Evolutionary conservation across 2,329 filamentous ascomycete genomes (phyloP).

Genomic region (Colletotrichum lindemuthianum): DNA sequence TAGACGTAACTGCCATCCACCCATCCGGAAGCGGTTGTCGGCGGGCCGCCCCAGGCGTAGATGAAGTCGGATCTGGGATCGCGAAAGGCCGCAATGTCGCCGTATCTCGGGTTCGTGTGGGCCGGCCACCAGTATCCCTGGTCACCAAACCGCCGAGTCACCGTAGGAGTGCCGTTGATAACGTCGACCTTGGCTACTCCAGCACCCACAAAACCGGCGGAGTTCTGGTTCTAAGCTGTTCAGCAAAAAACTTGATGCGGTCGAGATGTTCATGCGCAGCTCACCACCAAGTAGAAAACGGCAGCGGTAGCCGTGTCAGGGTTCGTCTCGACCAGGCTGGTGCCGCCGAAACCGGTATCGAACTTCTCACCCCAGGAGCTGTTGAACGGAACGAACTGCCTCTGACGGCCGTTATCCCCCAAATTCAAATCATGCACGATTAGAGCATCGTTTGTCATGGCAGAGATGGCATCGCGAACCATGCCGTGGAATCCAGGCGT

Average conservation of each 20-base stretch:
- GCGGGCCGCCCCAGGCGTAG: constrained; percentile 51
- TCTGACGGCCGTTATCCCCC: constrained; percentile 46
- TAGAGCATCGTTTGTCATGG: constrained; percentile 47
- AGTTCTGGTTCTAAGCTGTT: constrained; percentile 40
- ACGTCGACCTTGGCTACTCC: constrained; percentile 49
- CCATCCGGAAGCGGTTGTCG: constrained; percentile 42
- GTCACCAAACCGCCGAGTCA: constrained; percentile 46
- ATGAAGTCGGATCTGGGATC: constrained; percentile 51
- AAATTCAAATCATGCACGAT: constrained; percentile 49
- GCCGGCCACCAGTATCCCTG: constrained; percentile 51
- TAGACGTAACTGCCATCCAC: constrained; percentile 46
- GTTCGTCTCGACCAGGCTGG: constrained; percentile 50
- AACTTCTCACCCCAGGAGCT: constrained; percentile 49
- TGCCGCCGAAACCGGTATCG: constrained; percentile 50
- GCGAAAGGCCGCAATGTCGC: constrained; percentile 49
- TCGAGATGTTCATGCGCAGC: constrained; percentile 2
- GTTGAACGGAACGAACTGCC: constrained; percentile 49
- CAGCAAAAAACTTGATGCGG: fast-evolving
- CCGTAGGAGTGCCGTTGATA: constrained; percentile 45
- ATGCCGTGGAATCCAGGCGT: constrained; percentile 50
- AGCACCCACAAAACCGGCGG: constrained; percentile 47
- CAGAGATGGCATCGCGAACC: constrained; percentile 50
- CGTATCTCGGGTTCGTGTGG: constrained; percentile 45
- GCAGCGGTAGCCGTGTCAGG: constrained; percentile 41
- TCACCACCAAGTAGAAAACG: constrained; percentile 50